Base-by-base conservation (phyloP, 192 early-diverging fungal genomes). In the Backusella sp. region DNA sequence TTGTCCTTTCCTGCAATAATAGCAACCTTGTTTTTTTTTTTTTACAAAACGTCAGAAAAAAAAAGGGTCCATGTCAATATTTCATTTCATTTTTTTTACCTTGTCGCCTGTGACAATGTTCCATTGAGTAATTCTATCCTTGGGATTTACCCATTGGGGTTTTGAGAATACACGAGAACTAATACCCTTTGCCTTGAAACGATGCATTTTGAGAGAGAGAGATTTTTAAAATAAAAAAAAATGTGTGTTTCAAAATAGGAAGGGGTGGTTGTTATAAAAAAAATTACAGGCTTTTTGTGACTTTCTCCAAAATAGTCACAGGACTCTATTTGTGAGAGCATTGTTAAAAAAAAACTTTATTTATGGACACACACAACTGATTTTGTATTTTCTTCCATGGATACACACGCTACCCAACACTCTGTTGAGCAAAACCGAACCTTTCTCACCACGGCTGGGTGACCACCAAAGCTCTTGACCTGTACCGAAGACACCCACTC, bases 401-500 rank as follows among this genome's bases (percentile, higher is more conserved):
- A 44, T 49, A 79, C 42, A 46, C 68, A 79, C 11, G 12, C n/a
- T 19, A 32, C n/a, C 83, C 86, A 88, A 53, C 85, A 88, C 9
- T 68, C 28, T 2, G 77, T 73, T 0, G 85, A 86, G 23, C 87
- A 88, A 68, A 85, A 88, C 15, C 87, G 80, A 0, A 88, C 84
- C 49, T 85, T 77, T 46, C 85, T 77, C 12, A 84, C 87, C 9
- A 88, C 85, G 0, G 85, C 85, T 7, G 87, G 87, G 77, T 88
- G 85, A 0, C 87, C 87, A 4, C 76, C 68, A 65, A 83, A 88
- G 37, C 82, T 82, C 67, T 88, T 86, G 34, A 88, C 85, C 15
- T 86, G 79, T 2, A 88, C 83, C 56, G 85, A 86, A 11, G 83
- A 84, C 6, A 88, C 74, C 87, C 87, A 88, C 73, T 88, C 87